Base-by-base conservation (phyloP, 352 stramenopile species). In the Phytophthora pistaciae region DNA sequence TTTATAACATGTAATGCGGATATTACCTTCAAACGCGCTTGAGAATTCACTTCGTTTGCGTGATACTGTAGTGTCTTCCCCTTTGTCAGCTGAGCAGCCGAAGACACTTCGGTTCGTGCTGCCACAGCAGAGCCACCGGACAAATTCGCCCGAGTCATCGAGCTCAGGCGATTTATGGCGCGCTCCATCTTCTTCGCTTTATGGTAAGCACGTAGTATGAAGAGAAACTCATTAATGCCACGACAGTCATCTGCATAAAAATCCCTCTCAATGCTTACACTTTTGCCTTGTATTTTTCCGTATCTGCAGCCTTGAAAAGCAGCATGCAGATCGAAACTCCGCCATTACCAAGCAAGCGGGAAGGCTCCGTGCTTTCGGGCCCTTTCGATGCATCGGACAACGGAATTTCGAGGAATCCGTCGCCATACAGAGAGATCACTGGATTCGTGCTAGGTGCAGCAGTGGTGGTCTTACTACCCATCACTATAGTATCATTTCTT, bases 111-210 rank as follows among this genome's bases (percentile, higher is more conserved):
- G 72, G 29, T 87, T 71, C 0, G 76, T 88, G 64, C 76, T 86
- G 11, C 83, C 85, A 23, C 85, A 92, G 60, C 85, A 91, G 8
- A 78, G 74, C 85, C 83, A 92, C 0, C 85, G 71, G 3, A 91
- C 72, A 64, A 92, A 92, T 18, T 82, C 80, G 1, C 85, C 83
- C 1, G 70, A 56, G 16, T 92, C 82, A 52, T 91, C 84, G 1
- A 92, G 60, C 54, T 91, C 83, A 1, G 83, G 83, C 25, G 74
- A 72, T 25, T 78, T 66, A n/a, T 92, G 85, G 0, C 83, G 74
- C n/a, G 63, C 78, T 57, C 67, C 81, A 23, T 90, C 80, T 18
- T 56, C 31, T 13, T 69, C 66, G 2, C 66, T 44, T 44, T 74
- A 31, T 56, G 9, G n/a, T 21, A 11, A 56, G 5, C 23, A 31